Evolutionary conservation across 2,329 filamentous ascomycete species (phyloP).

Genomic region (Raffaelea deltoideospora): DNA sequence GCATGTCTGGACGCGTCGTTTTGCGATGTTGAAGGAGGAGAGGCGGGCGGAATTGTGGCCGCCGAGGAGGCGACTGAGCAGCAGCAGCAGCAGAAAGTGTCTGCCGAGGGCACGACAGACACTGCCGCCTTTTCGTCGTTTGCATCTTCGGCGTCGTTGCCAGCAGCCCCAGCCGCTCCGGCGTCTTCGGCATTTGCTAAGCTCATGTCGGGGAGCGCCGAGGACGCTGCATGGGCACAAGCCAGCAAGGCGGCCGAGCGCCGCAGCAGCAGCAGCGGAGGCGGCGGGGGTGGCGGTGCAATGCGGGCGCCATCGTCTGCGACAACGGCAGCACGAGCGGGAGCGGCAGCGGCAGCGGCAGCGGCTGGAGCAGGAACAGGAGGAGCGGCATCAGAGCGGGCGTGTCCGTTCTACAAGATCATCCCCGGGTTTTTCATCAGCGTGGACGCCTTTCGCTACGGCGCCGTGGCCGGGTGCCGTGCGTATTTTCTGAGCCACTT

Average conservation of each 20-base stretch:
- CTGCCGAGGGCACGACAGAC: conserved; percentile 17
- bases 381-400: conserved; percentile 74
- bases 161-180: background rate
- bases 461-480: conserved; percentile 77
- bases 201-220: conserved; percentile 82
- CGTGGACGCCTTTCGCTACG: conserved; percentile 92
- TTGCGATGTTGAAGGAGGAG: background rate
- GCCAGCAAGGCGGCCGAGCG: no score
- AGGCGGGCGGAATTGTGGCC: background rate
- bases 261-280: no score
- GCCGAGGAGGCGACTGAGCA: background rate
- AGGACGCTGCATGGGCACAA: conserved; percentile 77
- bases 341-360: conserved; percentile 66
- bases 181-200: conserved; percentile 60
- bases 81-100: background rate
- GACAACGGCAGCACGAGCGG: no score
- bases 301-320: no score
- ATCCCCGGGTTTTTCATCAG: conserved; percentile 85
- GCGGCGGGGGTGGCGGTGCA: no score
- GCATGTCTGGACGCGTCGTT: conserved; percentile 61
- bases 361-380: conserved; percentile 67
- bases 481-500: conserved; percentile 98
- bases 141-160: conserved; percentile 28
- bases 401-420: conserved; percentile 97
- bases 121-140: conserved; percentile 39